phyloP scores from a whole-genome alignment of 441 rosid genomes.

The Geranium incanum region DNA sequence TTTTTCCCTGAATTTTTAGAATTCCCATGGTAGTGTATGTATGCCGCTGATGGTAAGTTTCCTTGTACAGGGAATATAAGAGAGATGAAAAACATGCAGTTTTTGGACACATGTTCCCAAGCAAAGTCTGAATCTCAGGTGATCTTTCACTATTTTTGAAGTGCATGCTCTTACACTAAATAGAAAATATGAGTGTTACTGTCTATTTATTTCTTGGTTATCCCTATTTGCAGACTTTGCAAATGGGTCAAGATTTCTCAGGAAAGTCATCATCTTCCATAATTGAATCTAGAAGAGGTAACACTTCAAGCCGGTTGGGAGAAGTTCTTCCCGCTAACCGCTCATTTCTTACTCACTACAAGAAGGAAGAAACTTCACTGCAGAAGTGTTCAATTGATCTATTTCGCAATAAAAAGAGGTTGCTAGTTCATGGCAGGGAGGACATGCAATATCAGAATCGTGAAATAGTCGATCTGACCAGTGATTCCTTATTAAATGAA shows the following conservation, averaged over 20 bases:
- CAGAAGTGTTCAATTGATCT: slow-evolving; percentile 36
- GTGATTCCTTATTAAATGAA: slow-evolving; percentile 24
- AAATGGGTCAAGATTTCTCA: slow-evolving; percentile 21
- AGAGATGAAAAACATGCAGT: slow-evolving; percentile 27
- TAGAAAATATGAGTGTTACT: background rate
- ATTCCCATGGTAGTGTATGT: background rate
- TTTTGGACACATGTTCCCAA: slow-evolving; percentile 24
- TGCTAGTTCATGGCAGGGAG: slow-evolving; percentile 31
- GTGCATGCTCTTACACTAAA: slow-evolving; percentile 11
- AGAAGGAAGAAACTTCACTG: slow-evolving; percentile 29
- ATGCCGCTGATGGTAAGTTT: slow-evolving; percentile 17
- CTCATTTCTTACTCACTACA: slow-evolving; percentile 42
- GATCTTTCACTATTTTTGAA: slow-evolving; percentile 13
- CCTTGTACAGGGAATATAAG: slow-evolving; percentile 37
- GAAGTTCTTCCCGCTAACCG: slow-evolving; percentile 71
- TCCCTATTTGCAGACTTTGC: slow-evolving; percentile 28
- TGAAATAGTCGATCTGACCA: slow-evolving; percentile 30
- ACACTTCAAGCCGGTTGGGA: slow-evolving; percentile 33
- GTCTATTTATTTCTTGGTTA: slow-evolving; percentile 18
- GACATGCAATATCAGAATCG: slow-evolving; percentile 30
- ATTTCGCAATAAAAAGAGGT: slow-evolving; percentile 31
- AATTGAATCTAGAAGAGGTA: slow-evolving; percentile 36
- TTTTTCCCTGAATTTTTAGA: background rate
- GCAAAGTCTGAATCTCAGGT: slow-evolving; percentile 27
- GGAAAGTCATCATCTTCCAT: slow-evolving; percentile 29